Evolutionary conservation across 164 flowering plant genomes (phyloP), one percentile per base, ranked within the genome.

Genomic region (Stephania japonica): DNA sequence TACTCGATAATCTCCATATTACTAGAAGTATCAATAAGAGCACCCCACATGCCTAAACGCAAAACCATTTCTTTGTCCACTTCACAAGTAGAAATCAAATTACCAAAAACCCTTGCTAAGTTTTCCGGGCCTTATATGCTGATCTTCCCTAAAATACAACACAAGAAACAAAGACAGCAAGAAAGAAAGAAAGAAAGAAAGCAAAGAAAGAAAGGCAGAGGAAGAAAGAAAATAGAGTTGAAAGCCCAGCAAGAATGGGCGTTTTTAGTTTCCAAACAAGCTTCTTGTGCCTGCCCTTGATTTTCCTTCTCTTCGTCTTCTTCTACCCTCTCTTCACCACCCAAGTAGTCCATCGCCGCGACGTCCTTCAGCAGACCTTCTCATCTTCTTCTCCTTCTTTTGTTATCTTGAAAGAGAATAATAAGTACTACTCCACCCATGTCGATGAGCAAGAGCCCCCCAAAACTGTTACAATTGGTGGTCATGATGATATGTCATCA

Each of bases 241-340:
- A 32, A 32, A 32, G 38, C 38, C 38, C 38, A 0, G 38, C 38
- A 47, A 47, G 53, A 25, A 73, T 73, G 76, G 70, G 32, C 6
- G 61, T 49, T 49, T 66, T 59, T 26, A 67, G 59, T 50, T 74
- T 63, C 68, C 12, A 66, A 1, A 69, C 68, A 27, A 62, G 53
- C 6, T 70, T 73, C n/a, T 23, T 79, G 16, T 23, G 73, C 8
- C 43, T 66, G 0, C 71, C 76, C 18, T 6, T 43, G 65, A n/a
- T 75, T 43, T 26, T 73, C 70, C 50, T 79, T 49, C 71, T 76
- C 7, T n/a, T 67, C 44, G 42, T 70, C 74, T 82, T 53, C 70
- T 75, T 62, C 43, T 47, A 53, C 10, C 42, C 53, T 61, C 67
- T 41, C 59, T 8, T 42, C 42, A 42, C 26, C 41, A 41, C 3